Evolutionary conservation across 1,284 basidiomycete genomes (phyloP).

Genomic region (Leccinum olivaceoglutinosum): DNA sequence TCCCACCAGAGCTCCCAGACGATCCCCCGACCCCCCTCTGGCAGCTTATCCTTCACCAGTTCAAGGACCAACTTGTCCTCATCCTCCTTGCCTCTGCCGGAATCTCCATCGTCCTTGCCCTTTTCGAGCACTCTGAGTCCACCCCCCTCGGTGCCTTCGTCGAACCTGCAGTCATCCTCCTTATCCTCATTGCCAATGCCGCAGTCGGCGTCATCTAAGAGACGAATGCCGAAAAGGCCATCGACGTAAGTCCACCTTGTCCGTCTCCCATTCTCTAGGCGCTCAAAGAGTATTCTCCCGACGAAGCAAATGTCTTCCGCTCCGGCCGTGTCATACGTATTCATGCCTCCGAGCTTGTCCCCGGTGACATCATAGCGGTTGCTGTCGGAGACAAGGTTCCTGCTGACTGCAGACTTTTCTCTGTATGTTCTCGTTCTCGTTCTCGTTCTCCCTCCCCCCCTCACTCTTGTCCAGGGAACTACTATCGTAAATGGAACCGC

Average conservation of each 20-base stretch:
- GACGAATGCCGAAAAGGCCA: constrained; percentile 90
- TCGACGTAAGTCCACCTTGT: constrained; percentile 65
- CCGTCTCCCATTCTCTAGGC: constrained; percentile 47
- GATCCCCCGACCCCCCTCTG: constrained; percentile 87
- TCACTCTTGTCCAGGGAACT: constrained; percentile 61
- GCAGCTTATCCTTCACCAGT: constrained; percentile 94
- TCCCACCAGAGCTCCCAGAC: constrained; percentile 73
- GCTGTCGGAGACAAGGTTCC: constrained; percentile 93
- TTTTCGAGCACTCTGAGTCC: constrained; percentile 73
- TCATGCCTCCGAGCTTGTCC: constrained; percentile 84
- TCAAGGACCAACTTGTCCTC: constrained; percentile 94
- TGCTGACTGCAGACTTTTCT: constrained; percentile 90
- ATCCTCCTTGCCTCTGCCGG: constrained; percentile 90
- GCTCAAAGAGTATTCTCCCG: constrained; percentile 90
- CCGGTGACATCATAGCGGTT: constrained; percentile 86
- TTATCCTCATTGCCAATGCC: constrained; percentile 92
- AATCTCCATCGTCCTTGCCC: constrained; percentile 84
- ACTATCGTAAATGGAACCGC: constrained; percentile 90
- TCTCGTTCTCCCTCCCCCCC: background rate
- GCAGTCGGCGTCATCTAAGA: constrained; percentile 94
- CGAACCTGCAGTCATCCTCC: constrained; percentile 87
- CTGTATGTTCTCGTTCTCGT: constrained; percentile 38
- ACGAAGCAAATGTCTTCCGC: constrained; percentile 88
- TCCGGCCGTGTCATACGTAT: constrained; percentile 67
- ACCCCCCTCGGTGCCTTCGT: constrained; percentile 81